Conservation (phyloP, 345 rosid genomes). For the Gossypium anomalum region DNA sequence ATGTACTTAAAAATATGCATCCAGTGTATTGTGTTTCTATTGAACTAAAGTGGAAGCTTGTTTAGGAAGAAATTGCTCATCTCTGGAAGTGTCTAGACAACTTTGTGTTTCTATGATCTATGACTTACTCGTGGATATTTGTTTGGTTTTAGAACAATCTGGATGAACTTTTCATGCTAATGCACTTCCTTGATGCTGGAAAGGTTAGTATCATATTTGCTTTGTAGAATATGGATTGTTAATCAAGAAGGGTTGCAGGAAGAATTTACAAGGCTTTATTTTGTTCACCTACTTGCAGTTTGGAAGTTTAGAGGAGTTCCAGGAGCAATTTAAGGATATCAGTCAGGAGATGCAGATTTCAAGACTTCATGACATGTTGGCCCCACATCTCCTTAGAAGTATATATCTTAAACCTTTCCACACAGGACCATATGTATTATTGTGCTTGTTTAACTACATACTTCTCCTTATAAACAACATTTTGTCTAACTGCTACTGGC, state of each 20-base stretch:
- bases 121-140: slow-evolving; percentile 26
- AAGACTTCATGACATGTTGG: slow-evolving; percentile 95
- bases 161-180: slow-evolving; percentile 99
- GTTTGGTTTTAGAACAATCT: slow-evolving; percentile 81
- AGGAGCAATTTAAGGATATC: slow-evolving; percentile 95
- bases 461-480: not conserved
- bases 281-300: slow-evolving; percentile 55
- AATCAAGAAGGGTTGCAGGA: slow-evolving; percentile 11
- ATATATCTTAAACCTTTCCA: slow-evolving; percentile 21
- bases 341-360: slow-evolving; percentile 97
- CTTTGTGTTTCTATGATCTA: not conserved
- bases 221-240: slow-evolving; percentile 12
- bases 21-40: not conserved
- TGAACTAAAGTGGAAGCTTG: not conserved
- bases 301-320: slow-evolving; percentile 96
- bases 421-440: not conserved
- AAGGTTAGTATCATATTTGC: slow-evolving; percentile 29
- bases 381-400: slow-evolving; percentile 98
- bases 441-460: not conserved
- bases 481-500: not conserved
- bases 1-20: not conserved
- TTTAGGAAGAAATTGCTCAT: not conserved
- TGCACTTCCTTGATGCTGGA: slow-evolving; percentile 99
- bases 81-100: not conserved
- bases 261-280: slow-evolving; percentile 15